A percentile compares a stretch with the other conserved stretches of the same genome.
Evolutionary conservation across 2,329 filamentous ascomycete species (phyloP).

Genomic region (Xylaria hypoxylon): DNA sequence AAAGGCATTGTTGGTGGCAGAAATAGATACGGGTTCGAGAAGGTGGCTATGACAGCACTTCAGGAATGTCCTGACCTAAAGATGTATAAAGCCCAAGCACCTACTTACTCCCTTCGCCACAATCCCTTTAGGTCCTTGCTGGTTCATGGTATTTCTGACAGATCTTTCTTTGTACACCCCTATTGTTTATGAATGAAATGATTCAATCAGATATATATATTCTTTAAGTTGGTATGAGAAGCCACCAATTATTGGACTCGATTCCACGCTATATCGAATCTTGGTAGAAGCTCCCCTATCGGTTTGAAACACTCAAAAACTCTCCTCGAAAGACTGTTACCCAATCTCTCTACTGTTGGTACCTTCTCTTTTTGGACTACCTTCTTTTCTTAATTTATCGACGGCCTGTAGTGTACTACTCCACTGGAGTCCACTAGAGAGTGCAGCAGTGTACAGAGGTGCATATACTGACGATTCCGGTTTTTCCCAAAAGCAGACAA

Average conservation of each 20-base stretch:
- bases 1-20: slow-evolving; percentile 27
- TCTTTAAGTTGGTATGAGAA: neutral
- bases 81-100: slow-evolving; percentile 21
- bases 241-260: neutral
- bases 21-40: slow-evolving; percentile 23
- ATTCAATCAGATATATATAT: slow-evolving; percentile 3
- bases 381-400: slow-evolving; percentile 31
- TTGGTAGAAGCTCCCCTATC: slow-evolving; percentile 39
- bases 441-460: neutral
- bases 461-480: slow-evolving; percentile 9
- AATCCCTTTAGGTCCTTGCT: neutral
- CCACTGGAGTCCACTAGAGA: too few species aligned
- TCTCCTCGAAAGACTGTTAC: slow-evolving; percentile 19
- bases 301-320: slow-evolving; percentile 44
- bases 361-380: slow-evolving; percentile 36
- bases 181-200: neutral
- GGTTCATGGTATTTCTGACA: slow-evolving; percentile 1
- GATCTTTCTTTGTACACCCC: neutral
- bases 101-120: slow-evolving; percentile 2
- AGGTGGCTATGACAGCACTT: slow-evolving; percentile 27
- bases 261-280: slow-evolving; percentile 8
- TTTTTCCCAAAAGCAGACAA: slow-evolving; percentile 30
- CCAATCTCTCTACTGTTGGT: slow-evolving; percentile 27
- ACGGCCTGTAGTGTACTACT: slow-evolving; percentile 8
- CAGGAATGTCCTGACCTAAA: slow-evolving; percentile 15